Conservation (phyloP, 2,329 filamentous ascomycete genomes). For the Pseudophaeomoniella oleicola region DNA sequence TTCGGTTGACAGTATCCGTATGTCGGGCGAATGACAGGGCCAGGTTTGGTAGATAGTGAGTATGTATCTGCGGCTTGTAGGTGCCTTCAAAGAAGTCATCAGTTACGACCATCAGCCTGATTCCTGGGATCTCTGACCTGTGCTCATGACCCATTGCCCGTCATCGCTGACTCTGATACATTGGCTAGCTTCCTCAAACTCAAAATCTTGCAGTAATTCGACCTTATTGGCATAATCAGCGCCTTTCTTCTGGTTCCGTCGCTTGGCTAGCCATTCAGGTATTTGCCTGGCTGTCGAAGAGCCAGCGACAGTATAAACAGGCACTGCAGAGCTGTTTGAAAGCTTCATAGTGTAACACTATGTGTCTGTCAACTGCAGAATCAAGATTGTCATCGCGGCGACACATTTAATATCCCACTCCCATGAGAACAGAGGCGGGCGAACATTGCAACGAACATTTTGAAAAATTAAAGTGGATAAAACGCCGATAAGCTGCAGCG, state of each 20-base stretch:
- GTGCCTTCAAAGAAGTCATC: constrained; percentile 30
- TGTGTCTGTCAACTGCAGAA: too few species aligned
- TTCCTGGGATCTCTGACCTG: constrained; percentile 43
- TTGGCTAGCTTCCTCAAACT: constrained; percentile 87
- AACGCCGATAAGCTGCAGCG: constrained; percentile 13
- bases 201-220: constrained; percentile 92
- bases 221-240: constrained; percentile 85
- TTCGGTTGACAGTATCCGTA: constrained; percentile 81
- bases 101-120: background rate
- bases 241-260: constrained; percentile 83
- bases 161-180: constrained; percentile 87
- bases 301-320: constrained; percentile 90
- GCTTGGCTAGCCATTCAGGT: constrained; percentile 90
- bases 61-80: constrained; percentile 74
- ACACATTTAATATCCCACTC: too few species aligned
- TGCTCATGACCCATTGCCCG: constrained; percentile 95
- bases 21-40: constrained; percentile 89
- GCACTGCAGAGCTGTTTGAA: constrained; percentile 58
- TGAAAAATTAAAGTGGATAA: background rate
- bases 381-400: background rate
- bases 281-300: constrained; percentile 74
- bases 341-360: too few species aligned
- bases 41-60: constrained; percentile 86
- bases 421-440: too few species aligned
- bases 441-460: too few species aligned